Percentiles rank a stretch among this genome's conserved stretches.
These are phyloP conservation scores for Seminavis robusta DNA, from an alignment of 108 stramenopile species.

Conservation along the genomic window DNA sequence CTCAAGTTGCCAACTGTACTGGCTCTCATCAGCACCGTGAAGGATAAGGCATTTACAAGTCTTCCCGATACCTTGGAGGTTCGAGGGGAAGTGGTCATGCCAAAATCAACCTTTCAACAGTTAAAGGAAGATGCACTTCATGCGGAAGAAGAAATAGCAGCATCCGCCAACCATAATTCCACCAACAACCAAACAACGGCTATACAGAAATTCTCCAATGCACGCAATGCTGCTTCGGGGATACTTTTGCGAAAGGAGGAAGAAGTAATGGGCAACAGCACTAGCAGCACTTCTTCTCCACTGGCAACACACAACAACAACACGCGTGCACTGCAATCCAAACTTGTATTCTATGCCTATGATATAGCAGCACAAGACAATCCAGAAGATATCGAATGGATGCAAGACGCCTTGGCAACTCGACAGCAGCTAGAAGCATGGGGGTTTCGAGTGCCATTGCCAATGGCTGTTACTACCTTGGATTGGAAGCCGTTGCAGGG, in stretches of 20 bases:
- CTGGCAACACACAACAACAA: conserved; percentile 7
- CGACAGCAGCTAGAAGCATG: conserved; percentile 31
- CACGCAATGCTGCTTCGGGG: conserved; percentile 92
- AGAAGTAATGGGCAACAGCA: conserved; percentile 12
- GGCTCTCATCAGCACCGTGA: no score
- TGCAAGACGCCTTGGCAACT: conserved; percentile 35
- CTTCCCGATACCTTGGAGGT: conserved; percentile 62
- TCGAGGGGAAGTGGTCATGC: conserved; percentile 89
- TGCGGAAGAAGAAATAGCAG: not conserved
- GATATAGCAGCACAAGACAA: no score
- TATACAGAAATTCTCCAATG: conserved; percentile 64
- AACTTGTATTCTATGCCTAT: conserved; percentile 86
- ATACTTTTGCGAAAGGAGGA: conserved; percentile 77
- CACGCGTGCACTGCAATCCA: conserved; percentile 40
- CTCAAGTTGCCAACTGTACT: not conserved
- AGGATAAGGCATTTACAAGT: not conserved
- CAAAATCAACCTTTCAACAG: conserved; percentile 43
- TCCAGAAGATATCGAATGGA: no score
- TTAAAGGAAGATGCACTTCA: conserved; percentile 2
- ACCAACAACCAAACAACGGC: not conserved
- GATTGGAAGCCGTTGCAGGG: conserved; percentile 2
- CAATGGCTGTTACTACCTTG: conserved; percentile 32
- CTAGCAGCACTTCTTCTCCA: no score
- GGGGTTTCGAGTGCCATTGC: conserved; percentile 67
- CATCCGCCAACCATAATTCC: not conserved